Conservation (phyloP, 23 red algal species). For the Gracilariopsis chorda region DNA sequence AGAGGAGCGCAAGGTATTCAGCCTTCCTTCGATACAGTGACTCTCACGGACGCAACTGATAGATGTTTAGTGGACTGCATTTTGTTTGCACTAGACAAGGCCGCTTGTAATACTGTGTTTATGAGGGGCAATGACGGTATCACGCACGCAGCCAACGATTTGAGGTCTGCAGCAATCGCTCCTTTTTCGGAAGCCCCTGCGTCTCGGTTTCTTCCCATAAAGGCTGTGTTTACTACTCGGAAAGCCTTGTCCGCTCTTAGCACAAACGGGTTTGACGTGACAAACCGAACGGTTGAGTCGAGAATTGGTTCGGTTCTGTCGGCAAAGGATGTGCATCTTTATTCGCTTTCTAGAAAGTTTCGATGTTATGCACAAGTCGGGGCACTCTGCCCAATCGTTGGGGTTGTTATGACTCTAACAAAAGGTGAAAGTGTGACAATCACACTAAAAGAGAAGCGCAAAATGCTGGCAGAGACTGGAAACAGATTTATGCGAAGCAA, state of each 20-base stretch:
- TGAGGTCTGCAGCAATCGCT: neutral
- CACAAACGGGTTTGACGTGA: neutral
- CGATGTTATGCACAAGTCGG: neutral
- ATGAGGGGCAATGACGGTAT: neutral
- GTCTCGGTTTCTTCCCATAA: neutral
- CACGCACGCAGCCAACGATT: neutral
- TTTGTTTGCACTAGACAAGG: neutral
- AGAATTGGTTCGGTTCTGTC: neutral
- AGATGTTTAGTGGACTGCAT: conserved; percentile 1
- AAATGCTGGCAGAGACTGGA: neutral
- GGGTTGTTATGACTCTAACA: neutral
- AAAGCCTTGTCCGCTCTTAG: neutral
- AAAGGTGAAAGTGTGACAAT: neutral
- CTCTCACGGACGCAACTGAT: neutral
- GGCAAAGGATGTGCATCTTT: neutral
- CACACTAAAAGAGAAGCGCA: neutral
- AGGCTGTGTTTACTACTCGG: neutral
- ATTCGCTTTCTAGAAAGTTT: conserved; percentile 1
- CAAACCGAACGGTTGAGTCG: neutral
- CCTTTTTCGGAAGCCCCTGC: neutral
- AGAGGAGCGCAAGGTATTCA: neutral
- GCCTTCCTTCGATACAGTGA: neutral
- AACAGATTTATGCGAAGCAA: neutral
- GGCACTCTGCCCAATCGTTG: neutral
- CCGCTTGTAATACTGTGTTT: neutral